These are phyloP conservation scores for Eragrostis nindensis DNA, from an alignment of 176 grass and related monocot genomes.

Conservation along the genomic window DNA sequence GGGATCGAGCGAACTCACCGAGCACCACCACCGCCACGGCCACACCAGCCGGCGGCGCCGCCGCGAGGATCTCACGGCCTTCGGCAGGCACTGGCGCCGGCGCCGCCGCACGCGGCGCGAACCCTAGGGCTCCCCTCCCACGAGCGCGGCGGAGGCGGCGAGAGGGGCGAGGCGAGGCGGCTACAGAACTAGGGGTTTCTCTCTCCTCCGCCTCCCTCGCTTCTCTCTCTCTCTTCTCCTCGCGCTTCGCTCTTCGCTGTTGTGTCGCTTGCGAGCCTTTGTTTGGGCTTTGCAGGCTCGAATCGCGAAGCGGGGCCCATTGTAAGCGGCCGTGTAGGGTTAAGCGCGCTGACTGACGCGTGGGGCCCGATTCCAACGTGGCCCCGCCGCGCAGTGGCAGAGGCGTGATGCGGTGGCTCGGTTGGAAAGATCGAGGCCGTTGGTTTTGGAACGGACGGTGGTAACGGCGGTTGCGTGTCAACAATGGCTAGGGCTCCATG, in stretches of 20 bases:
- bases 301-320: slow-evolving; percentile 19
- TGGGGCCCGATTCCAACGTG: fast-evolving
- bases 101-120: slow-evolving; percentile 43
- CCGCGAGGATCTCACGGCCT: slow-evolving; percentile 54
- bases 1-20: slow-evolving; percentile 57
- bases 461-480: slow-evolving; percentile 15
- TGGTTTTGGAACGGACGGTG: slow-evolving; percentile 40
- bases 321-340: slow-evolving; percentile 19
- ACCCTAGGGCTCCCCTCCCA: slow-evolving; percentile 40
- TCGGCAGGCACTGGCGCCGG: slow-evolving; percentile 22
- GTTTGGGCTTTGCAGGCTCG: slow-evolving; percentile 19
- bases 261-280: slow-evolving; percentile 41
- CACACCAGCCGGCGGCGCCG: slow-evolving; percentile 46
- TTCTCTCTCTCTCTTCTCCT: not conserved
- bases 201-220: slow-evolving; percentile 25
- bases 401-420: not conserved
- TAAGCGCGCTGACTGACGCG: not conserved
- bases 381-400: not conserved
- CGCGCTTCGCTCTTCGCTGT: slow-evolving; percentile 14
- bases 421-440: slow-evolving; percentile 36
- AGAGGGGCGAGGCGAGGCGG: slow-evolving; percentile 41
- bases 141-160: slow-evolving; percentile 37
- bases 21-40: not conserved
- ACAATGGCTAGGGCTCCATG: slow-evolving; percentile 12
- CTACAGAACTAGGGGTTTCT: slow-evolving; percentile 32